Percentiles rank a stretch among this genome's conserved stretches.
Evolutionary conservation across 2,329 filamentous ascomycete genomes (phyloP).

Genomic region (Scedosporium apiospermum): DNA sequence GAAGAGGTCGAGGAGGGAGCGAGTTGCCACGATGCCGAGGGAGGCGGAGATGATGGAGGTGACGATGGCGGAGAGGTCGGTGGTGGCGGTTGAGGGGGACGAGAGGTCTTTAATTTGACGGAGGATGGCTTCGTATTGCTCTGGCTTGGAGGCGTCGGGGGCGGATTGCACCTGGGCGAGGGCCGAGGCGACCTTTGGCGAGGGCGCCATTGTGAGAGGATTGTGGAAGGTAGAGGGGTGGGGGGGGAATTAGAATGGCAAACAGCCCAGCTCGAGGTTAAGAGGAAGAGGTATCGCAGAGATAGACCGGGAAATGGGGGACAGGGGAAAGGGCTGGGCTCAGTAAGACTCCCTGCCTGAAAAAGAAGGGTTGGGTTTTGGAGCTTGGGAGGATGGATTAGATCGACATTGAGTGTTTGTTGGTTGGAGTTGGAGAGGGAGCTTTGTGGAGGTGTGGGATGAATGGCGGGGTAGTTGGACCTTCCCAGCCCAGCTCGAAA

Average conservation of each 20-base stretch:
- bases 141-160: slow-evolving; percentile 28
- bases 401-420: too few species aligned
- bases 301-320: too few species aligned
- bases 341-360: too few species aligned
- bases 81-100: slow-evolving; percentile 24
- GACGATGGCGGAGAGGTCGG: slow-evolving; percentile 59
- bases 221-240: not conserved
- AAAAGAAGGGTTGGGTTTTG: too few species aligned
- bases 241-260: not conserved
- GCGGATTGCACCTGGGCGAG: slow-evolving; percentile 29
- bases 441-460: not conserved
- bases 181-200: slow-evolving; percentile 30
- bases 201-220: slow-evolving; percentile 24
- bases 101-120: slow-evolving; percentile 30
- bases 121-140: slow-evolving; percentile 37
- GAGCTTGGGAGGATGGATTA: too few species aligned
- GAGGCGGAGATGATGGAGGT: slow-evolving; percentile 58
- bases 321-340: too few species aligned
- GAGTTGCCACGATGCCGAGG: slow-evolving; percentile 67
- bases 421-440: too few species aligned
- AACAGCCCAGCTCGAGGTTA: too few species aligned
- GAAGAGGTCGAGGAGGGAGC: slow-evolving; percentile 60
- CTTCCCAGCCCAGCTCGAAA: not conserved
- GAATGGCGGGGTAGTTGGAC: not conserved
- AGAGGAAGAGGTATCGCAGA: too few species aligned